These are phyloP conservation scores for Artemisia annua DNA, from an alignment of 129 eudicot genomes.

Conservation along the genomic window DNA sequence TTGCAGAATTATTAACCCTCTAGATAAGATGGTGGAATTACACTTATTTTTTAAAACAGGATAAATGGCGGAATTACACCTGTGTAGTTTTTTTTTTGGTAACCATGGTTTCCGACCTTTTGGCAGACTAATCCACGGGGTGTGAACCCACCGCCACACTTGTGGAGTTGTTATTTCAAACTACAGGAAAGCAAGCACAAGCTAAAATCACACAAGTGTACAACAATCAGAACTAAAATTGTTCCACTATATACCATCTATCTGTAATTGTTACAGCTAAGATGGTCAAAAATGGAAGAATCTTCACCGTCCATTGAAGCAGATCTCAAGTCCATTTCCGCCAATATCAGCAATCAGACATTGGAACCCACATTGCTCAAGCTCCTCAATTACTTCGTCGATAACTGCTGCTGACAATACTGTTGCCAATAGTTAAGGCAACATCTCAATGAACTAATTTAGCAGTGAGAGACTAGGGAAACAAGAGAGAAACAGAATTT, in stretches of 20 bases:
- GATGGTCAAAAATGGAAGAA: constrained; percentile 13
- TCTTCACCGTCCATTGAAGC: constrained; percentile 37
- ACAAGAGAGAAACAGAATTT: no score
- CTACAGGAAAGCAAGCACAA: constrained; percentile 10
- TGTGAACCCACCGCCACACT: no score
- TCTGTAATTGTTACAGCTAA: constrained; percentile 2
- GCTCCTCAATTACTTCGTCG: constrained; percentile 68
- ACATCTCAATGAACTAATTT: background rate
- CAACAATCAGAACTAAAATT: constrained; percentile 8
- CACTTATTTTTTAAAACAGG: no score
- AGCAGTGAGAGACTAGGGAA: no score
- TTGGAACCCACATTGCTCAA: constrained; percentile 89
- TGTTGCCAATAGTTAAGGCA: constrained; percentile 58
- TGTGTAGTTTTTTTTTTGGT: no score
- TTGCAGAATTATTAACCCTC: background rate
- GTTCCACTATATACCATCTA: constrained; percentile 13
- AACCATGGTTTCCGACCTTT: no score
- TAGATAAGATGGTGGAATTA: no score
- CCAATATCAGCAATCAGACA: constrained; percentile 89
- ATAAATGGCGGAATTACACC: background rate
- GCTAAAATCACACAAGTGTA: constrained; percentile 27
- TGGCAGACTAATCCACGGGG: no score
- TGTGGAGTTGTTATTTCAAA: constrained; percentile 4
- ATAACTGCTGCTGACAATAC: constrained; percentile 71
- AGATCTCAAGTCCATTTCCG: constrained; percentile 73